Evolutionary conservation across 805 yeast species (phyloP).

Genomic region (Suhomyces faveliae): DNA sequence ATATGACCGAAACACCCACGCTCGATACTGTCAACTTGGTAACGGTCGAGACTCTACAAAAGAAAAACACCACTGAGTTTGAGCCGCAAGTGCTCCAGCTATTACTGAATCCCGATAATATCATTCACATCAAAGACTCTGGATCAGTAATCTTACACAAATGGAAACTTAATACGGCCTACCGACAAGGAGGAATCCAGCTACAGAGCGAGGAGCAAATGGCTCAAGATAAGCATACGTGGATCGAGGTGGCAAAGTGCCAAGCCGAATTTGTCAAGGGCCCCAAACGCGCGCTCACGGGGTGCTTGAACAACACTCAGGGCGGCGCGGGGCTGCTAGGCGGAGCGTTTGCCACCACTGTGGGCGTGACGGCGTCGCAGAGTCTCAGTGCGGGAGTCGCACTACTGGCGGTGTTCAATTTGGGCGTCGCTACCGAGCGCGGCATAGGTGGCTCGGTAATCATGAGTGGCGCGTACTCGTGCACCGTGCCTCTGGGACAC

Average conservation of each 20-base stretch:
- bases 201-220: neutral
- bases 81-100: neutral
- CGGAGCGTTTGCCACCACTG: slow-evolving; percentile 11
- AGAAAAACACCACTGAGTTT: neutral
- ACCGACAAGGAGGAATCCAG: slow-evolving; percentile 10
- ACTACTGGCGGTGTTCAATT: neutral
- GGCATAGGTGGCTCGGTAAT: slow-evolving; percentile 4
- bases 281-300: slow-evolving; percentile 13
- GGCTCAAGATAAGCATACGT: slow-evolving; percentile 9
- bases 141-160: slow-evolving; percentile 15
- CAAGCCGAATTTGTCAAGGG: neutral
- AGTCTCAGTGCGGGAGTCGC: neutral
- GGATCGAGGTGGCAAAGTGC: slow-evolving; percentile 14
- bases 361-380: neutral
- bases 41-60: neutral
- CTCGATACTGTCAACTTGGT: neutral
- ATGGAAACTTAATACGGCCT: slow-evolving; percentile 16
- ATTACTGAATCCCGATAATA: slow-evolving; percentile 7
- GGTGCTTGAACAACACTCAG: slow-evolving; percentile 16
- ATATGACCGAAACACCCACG: neutral
- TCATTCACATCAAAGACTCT: slow-evolving; percentile 11
- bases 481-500: slow-evolving; percentile 16
- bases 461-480: slow-evolving; percentile 14
- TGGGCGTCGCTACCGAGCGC: neutral
- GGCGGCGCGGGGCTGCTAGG: slow-evolving; percentile 22